Conservation (phyloP, 805 yeast species). For the Candida railenensis region DNA sequence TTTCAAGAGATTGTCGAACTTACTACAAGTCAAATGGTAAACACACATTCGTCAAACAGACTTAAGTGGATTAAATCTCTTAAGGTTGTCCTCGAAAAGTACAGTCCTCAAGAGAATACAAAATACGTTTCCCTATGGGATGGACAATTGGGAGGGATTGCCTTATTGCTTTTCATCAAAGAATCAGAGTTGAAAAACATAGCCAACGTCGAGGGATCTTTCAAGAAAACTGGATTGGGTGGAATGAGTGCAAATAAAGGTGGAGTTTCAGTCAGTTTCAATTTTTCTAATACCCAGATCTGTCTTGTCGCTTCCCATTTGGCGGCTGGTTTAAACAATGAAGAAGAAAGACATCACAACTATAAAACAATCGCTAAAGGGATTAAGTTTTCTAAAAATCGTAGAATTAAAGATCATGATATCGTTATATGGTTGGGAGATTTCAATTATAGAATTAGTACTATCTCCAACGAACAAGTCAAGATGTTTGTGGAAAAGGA, state of each 20-base stretch:
- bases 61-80: conserved; percentile 67
- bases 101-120: conserved; percentile 29
- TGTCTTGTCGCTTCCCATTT: conserved; percentile 85
- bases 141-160: conserved; percentile 84
- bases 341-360: conserved; percentile 83
- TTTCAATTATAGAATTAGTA: conserved; percentile 75
- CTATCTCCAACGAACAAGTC: conserved; percentile 69
- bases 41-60: conserved; percentile 64
- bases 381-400: conserved; percentile 57
- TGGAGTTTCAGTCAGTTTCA: conserved; percentile 69
- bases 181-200: conserved; percentile 51
- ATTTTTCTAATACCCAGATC: conserved; percentile 63
- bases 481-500: conserved; percentile 46
- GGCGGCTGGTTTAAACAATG: conserved; percentile 87
- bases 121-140: conserved; percentile 63
- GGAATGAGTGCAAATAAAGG: conserved; percentile 87
- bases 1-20: conserved; percentile 88
- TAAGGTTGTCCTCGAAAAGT: conserved; percentile 41
- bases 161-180: conserved; percentile 65
- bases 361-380: conserved; percentile 76
- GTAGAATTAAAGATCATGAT: conserved; percentile 67
- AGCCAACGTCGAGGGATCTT: conserved; percentile 63
- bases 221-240: conserved; percentile 90
- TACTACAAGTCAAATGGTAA: conserved; percentile 77
- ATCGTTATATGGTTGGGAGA: conserved; percentile 90